Percentiles rank a stretch among this genome's conserved stretches.
These are phyloP conservation scores for Starmerella kuoi DNA, from an alignment of 805 yeast genomes.

Conservation along the genomic window DNA sequence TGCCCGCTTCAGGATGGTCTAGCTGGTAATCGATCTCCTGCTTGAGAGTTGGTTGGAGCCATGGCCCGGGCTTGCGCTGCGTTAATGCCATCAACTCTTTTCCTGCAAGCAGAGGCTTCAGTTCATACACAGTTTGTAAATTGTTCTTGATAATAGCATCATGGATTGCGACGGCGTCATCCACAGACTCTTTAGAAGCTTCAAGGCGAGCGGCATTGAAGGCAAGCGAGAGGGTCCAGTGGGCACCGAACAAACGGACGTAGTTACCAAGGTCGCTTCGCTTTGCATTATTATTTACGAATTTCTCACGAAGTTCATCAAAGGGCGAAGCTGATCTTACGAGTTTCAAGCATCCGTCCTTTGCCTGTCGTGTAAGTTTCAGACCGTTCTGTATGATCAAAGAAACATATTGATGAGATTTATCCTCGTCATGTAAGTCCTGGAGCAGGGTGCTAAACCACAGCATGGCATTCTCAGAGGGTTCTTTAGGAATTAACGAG, in stretches of 20 bases:
- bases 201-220: constrained; percentile 25
- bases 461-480: constrained; percentile 23
- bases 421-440: constrained; percentile 29
- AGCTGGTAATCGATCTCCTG: constrained; percentile 62
- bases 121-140: constrained; percentile 35
- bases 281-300: constrained; percentile 12
- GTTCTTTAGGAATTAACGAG: constrained; percentile 5
- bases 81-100: constrained; percentile 45
- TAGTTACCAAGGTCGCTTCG: constrained; percentile 45
- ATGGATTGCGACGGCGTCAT: constrained; percentile 25
- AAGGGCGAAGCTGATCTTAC: constrained; percentile 22
- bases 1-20: constrained; percentile 47
- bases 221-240: constrained; percentile 37
- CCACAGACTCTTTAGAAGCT: constrained; percentile 26
- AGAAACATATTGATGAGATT: constrained; percentile 28
- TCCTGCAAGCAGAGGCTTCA: constrained; percentile 62
- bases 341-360: constrained; percentile 40
- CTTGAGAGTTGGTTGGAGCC: constrained; percentile 55
- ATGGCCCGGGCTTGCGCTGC: constrained; percentile 64
- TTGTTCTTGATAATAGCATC: constrained; percentile 26
- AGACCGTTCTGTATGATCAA: constrained; percentile 55
- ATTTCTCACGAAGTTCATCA: constrained; percentile 25
- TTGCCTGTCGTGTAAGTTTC: constrained; percentile 39
- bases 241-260: constrained; percentile 42
- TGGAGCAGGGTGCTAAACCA: constrained; percentile 42